phyloP scores from a whole-genome alignment of 768 basidiomycete genomes.

The Galerina sulciceps region DNA sequence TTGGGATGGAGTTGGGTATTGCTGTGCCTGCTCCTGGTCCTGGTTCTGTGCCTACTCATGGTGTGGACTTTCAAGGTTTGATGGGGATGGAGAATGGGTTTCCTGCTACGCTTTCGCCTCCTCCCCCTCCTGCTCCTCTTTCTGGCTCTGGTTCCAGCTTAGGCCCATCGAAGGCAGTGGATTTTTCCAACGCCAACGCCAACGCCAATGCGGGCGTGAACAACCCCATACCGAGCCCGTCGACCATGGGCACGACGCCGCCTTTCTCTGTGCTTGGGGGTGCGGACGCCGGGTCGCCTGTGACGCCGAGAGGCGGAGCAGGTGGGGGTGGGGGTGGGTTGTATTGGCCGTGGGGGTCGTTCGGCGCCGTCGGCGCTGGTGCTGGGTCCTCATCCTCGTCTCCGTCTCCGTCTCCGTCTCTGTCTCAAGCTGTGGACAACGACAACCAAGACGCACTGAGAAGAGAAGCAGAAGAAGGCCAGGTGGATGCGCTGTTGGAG shows the following conservation, averaged over 20 bases:
- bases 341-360: constrained; percentile 28
- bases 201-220: not conserved
- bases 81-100: not conserved
- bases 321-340: constrained; percentile 4
- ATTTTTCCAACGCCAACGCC: constrained; percentile 1
- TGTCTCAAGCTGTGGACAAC: not conserved
- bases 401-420: not conserved
- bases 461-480: not conserved
- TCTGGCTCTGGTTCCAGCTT: not conserved
- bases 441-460: too few relatives aligned
- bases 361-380: not conserved
- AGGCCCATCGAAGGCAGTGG: not conserved
- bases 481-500: constrained; percentile 14
- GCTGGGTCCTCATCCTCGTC: not conserved
- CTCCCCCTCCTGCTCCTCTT: not conserved
- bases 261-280: constrained; percentile 33
- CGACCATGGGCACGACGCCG: constrained; percentile 32
- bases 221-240: constrained; percentile 4
- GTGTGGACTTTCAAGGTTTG: too few relatives aligned
- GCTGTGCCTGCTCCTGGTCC: not conserved
- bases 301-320: not conserved
- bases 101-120: not conserved
- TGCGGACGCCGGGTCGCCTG: not conserved
- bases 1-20: not conserved
- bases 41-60: too few relatives aligned